Base-by-base conservation (phyloP, 805 yeast species). In the Starmerella asiatica region DNA sequence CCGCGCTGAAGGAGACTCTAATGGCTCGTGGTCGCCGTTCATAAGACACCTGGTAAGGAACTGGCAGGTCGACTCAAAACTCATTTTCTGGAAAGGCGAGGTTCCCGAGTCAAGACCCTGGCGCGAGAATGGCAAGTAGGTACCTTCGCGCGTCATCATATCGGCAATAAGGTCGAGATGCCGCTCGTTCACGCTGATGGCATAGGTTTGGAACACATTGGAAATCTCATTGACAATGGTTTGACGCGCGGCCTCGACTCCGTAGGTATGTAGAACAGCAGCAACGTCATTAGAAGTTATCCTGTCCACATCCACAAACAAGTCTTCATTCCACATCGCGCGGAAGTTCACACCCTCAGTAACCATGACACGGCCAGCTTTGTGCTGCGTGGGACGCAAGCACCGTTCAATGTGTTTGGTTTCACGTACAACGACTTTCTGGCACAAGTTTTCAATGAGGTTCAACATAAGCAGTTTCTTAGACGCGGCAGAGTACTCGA, bases 91-190 rank as follows among this genome's bases (percentile, higher is more conserved):
- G 68, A 91, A 83, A 15, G 97, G 81, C 6, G 97, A 86, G 1
- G 96, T 85, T 12, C 91, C 75, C 1, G 94, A 73, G 60, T 91
- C 97, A 59, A 93, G 86, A 62, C 99, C 99, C 65, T 84, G 95
- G 70, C 99, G 82, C 63, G 84, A 86, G 70, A 91, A 91, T 20
- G 99, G 94, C 58, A 88, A 65, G 58, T 86, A 91, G 2, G 93
- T 74, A 56, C 99, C 99, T 63, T 91, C 97, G 63, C 98, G 76
- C 4, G 99, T 91, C 99, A 91, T 91, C 84, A 83, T 82, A 62
- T 91, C 99, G 49, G 93, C 99, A 61, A 91, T 79, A 60, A 91
- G 74, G 58, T 91, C 98, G 64, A 91, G 75, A 67, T 91, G 99
- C 61, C 98, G 83, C 39, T 75, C 67, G 41, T 91, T 79, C 44